Conservation (phyloP, 106 monocot species). For the Platanthera guangdongensis region DNA sequence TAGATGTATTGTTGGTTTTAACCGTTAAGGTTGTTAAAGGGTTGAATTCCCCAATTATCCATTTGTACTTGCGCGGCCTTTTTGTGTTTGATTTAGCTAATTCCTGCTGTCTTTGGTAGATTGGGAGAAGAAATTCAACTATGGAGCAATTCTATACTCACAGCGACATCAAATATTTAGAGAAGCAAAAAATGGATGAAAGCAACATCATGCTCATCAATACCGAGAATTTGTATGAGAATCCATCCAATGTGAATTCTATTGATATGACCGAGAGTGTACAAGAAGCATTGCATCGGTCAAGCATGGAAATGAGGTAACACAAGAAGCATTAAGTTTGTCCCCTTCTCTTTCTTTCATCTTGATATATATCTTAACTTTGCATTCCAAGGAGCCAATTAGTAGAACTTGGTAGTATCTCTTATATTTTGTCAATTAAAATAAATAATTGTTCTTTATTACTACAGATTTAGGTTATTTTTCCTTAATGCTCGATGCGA, state of each 20-base stretch:
- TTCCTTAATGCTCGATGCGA: not conserved
- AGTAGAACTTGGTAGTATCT: not conserved
- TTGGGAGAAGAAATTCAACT: slow-evolving; percentile 37
- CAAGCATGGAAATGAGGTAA: slow-evolving; percentile 90
- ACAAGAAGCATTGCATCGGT: slow-evolving; percentile 86
- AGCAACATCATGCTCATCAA: slow-evolving; percentile 24
- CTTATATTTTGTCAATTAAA: too few relatives aligned
- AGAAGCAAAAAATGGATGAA: slow-evolving; percentile 32
- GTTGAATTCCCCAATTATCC: not conserved
- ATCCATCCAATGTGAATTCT: slow-evolving; percentile 24
- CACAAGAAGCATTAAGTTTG: not conserved
- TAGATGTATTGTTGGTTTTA: not conserved
- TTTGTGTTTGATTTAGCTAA: slow-evolving; percentile 16
- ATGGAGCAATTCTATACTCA: slow-evolving; percentile 54
- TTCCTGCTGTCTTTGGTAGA: slow-evolving; percentile 23
- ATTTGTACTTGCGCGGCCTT: not conserved
- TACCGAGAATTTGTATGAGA: slow-evolving; percentile 14
- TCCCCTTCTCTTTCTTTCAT: not conserved
- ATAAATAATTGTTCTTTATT: not conserved
- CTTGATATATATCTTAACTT: not conserved
- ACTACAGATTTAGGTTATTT: not conserved
- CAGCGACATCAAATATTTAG: slow-evolving; percentile 41
- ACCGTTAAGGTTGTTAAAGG: not conserved
- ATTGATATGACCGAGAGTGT: slow-evolving; percentile 62
- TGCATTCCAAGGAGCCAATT: not conserved